Evolutionary conservation across 2,329 filamentous ascomycete species (phyloP).

Genomic region (Colletotrichum melonis): DNA sequence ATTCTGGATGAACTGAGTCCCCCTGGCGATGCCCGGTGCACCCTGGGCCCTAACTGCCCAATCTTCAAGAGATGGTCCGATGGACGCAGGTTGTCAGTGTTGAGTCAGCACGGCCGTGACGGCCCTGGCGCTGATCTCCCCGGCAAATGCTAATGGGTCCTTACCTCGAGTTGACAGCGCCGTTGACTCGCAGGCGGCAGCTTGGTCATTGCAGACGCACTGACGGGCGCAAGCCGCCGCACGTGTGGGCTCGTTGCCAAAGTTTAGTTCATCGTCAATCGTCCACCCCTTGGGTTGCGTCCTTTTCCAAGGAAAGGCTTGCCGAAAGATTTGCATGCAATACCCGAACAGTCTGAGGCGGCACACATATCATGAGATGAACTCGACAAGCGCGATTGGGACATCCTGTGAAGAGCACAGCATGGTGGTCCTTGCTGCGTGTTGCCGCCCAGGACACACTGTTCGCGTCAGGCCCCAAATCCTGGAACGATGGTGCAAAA

Average conservation of each 20-base stretch:
- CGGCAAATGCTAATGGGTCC: slow-evolving; percentile 23
- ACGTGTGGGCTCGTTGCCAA: slow-evolving; percentile 19
- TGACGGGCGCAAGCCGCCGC: slow-evolving; percentile 30
- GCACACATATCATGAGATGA: slow-evolving; percentile 27
- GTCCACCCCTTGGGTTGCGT: slow-evolving; percentile 4
- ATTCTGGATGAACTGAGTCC: neutral
- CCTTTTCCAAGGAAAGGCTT: slow-evolving; percentile 31
- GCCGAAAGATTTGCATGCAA: slow-evolving; percentile 12
- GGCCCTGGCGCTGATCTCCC: slow-evolving; percentile 30
- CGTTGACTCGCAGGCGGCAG: slow-evolving; percentile 29
- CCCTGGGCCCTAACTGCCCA: slow-evolving; percentile 3
- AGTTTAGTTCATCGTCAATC: slow-evolving; percentile 29
- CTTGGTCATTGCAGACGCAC: slow-evolving; percentile 20
- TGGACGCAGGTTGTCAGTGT: slow-evolving; percentile 27
- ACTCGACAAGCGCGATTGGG: slow-evolving; percentile 19
- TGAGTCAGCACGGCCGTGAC: slow-evolving; percentile 28
- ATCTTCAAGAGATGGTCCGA: slow-evolving; percentile 24
- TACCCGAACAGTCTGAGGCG: slow-evolving; percentile 2
- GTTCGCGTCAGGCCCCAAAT: neutral
- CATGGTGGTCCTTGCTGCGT: slow-evolving; percentile 29
- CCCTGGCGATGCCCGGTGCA: neutral
- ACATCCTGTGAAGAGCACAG: slow-evolving; percentile 5
- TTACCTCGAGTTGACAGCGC: slow-evolving; percentile 26
- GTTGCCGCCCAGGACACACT: slow-evolving; percentile 2
- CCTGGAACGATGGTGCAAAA: neutral